A percentile compares a stretch with the other conserved stretches of the same genome.
These are phyloP conservation scores for Ophiocordyceps camponoti-leonardi DNA, from an alignment of 2,329 filamentous ascomycete genomes.

Conservation along the genomic window DNA sequence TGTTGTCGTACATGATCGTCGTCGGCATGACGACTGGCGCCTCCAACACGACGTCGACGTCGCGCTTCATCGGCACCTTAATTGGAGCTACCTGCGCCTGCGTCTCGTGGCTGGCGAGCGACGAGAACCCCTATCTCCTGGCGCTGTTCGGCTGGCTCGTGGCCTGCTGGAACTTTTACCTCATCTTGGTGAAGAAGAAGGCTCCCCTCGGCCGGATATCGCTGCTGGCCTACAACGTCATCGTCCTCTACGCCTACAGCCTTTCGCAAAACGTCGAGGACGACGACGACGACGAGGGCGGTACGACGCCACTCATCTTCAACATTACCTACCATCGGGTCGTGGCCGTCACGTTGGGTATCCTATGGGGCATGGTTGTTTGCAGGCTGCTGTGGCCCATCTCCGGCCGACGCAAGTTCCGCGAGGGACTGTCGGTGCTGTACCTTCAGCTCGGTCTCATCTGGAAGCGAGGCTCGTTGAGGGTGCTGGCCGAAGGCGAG, in stretches of 20 bases:
- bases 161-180: slow-evolving; percentile 70
- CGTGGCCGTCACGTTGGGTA: slow-evolving; percentile 69
- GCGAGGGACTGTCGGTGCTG: slow-evolving; percentile 74
- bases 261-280: slow-evolving; percentile 64
- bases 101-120: slow-evolving; percentile 58
- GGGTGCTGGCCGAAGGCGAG: slow-evolving; percentile 47
- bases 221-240: slow-evolving; percentile 89
- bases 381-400: slow-evolving; percentile 89
- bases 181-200: slow-evolving; percentile 70
- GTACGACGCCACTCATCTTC: slow-evolving; percentile 64
- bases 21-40: slow-evolving; percentile 96
- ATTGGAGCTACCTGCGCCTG: slow-evolving; percentile 64
- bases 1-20: slow-evolving; percentile 94
- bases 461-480: slow-evolving; percentile 85
- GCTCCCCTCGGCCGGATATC: slow-evolving; percentile 88
- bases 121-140: slow-evolving; percentile 59
- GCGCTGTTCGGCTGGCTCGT: slow-evolving; percentile 69
- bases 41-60: slow-evolving; percentile 78
- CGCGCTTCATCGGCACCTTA: slow-evolving; percentile 73
- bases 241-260: slow-evolving; percentile 85
- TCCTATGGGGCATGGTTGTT: slow-evolving; percentile 81
- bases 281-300: slow-evolving; percentile 78
- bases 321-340: slow-evolving; percentile 82
- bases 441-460: slow-evolving; percentile 92
- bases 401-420: slow-evolving; percentile 72